Base-by-base conservation (phyloP, 257 asterid species). In the Handroanthus guayacan region DNA sequence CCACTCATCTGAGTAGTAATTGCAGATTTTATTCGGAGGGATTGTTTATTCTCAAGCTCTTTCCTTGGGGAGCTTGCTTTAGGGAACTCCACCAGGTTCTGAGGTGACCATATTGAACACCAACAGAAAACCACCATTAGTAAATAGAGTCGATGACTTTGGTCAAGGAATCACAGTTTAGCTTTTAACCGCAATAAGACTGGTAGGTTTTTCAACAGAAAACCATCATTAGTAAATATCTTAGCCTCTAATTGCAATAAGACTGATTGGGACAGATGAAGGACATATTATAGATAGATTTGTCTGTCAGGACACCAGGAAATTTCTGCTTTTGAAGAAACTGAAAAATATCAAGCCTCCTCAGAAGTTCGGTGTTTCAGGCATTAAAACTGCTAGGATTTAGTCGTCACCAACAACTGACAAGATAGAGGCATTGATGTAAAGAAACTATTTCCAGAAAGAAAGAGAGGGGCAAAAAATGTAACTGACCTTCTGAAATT, bases 61-160 rank as follows among this genome's bases (percentile, higher is more conserved):
- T 84, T 73, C 77, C 81, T 77, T 20, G 79, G 62, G 62, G 93
- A 83, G 70, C 89, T 85, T 75, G 69, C 78, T 48, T 79, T 74
- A 66, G 83, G 78, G 67, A 75, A 43, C 78, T 82, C 87, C 74
- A 77, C 85, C 77, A 75, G 82, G 80, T 83, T 86, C 91, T 88
- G 89, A 44, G 45, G 76, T 58, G 74, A 70, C 77, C 71, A 74
- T 69, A 73, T 77, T n/a, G 74, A 77, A 50, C 71, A 74, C 54
- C 79, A 75, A 48, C 75, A 63, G 14, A 58, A 81, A 74, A 66
- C 18, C 65, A 81, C 52, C 62, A 71, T 56, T 13, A 77, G 38
- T 25, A 25, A 25, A 25, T 25, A 25, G 1, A 25, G 31, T 25
- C 31, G 31, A 25, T 25, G 31, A 25, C 31, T 25, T 25, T 25